Evolutionary conservation across 106 monocot genomes (phyloP).

Genomic region (Dendrobium nobile): DNA sequence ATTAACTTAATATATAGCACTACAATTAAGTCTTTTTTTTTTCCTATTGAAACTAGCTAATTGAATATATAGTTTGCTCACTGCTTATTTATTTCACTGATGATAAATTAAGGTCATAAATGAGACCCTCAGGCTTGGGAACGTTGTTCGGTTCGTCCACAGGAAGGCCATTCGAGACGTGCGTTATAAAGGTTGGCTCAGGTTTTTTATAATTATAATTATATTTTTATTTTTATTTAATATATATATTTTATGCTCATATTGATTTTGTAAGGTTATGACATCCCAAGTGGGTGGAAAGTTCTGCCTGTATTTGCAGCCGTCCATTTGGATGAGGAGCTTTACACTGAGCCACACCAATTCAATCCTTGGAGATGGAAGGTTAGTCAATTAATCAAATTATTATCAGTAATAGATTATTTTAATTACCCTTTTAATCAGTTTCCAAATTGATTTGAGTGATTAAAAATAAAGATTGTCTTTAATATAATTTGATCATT

Average conservation of each 20-base stretch:
- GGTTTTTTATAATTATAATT: not conserved
- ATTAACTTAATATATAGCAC: too few relatives aligned
- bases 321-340: slow-evolving; percentile 52
- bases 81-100: not conserved
- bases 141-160: slow-evolving; percentile 78
- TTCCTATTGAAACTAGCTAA: too few relatives aligned
- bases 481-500: too few relatives aligned
- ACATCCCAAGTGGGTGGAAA: slow-evolving; percentile 79
- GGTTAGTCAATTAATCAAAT: slow-evolving; percentile 22
- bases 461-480: too few relatives aligned
- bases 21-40: too few relatives aligned
- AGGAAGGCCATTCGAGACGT: slow-evolving; percentile 60
- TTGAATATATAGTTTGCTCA: not conserved
- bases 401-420: too few relatives aligned
- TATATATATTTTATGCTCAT: not conserved
- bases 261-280: slow-evolving; percentile 35
- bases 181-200: slow-evolving; percentile 43
- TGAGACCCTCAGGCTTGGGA: slow-evolving; percentile 84
- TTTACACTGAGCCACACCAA: slow-evolving; percentile 44
- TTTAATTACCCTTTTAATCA: too few relatives aligned
- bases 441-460: too few relatives aligned
- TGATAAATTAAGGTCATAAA: slow-evolving; percentile 58
- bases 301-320: slow-evolving; percentile 68
- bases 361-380: slow-evolving; percentile 93
- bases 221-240: not conserved